These are phyloP conservation scores for Cystobasidium pallidum DNA, from an alignment of 1,284 basidiomycete species.

Conservation along the genomic window DNA sequence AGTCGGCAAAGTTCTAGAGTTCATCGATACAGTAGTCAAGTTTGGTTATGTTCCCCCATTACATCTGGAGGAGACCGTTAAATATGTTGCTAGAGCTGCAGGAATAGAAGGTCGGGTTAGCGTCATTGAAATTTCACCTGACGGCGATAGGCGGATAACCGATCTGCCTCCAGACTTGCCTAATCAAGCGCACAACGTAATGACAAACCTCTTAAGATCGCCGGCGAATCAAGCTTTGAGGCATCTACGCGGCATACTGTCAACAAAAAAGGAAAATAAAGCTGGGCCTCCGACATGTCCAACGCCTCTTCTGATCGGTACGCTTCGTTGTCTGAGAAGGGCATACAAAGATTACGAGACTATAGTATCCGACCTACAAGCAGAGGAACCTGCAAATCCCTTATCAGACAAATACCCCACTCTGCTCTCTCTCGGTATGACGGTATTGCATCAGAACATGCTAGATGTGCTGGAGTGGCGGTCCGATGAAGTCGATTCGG, in stretches of 20 bases:
- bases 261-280: conserved; percentile 38
- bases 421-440: conserved; percentile 51
- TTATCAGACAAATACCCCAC: conserved; percentile 48
- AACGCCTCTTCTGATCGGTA: conserved; percentile 51
- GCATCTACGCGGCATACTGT: conserved; percentile 49
- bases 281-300: conserved; percentile 19
- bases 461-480: conserved; percentile 51
- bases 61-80: conserved; percentile 50
- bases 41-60: conserved; percentile 38
- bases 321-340: conserved; percentile 49
- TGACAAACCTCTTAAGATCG: conserved; percentile 53
- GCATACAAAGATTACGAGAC: conserved; percentile 49
- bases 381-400: conserved; percentile 20
- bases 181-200: conserved; percentile 48
- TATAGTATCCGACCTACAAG: conserved; percentile 25
- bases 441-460: conserved; percentile 50
- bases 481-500: conserved; percentile 48
- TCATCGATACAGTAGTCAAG: conserved; percentile 38
- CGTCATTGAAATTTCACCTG: conserved; percentile 26
- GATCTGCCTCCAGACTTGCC: conserved; percentile 43
- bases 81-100: conserved; percentile 50
- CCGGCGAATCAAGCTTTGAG: conserved; percentile 53
- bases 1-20: conserved; percentile 35
- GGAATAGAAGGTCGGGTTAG: conserved; percentile 50
- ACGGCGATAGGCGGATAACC: conserved; percentile 20